phyloP scores from a whole-genome alignment of 2,329 filamentous ascomycete genomes.

The Colletotrichum orbiculare region DNA sequence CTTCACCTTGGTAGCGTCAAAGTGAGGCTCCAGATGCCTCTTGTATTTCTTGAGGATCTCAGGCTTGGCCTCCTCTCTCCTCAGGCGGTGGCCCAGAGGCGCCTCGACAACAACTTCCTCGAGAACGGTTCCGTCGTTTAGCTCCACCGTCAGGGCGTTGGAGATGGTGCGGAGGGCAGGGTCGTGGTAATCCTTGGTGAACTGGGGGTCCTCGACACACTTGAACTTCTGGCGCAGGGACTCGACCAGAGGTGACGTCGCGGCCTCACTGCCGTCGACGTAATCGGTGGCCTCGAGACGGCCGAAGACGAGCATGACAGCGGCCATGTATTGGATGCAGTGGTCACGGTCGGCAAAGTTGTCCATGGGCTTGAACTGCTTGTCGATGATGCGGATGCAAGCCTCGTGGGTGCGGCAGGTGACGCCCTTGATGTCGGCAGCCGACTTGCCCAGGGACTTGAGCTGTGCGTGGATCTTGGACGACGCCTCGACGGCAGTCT shows the following conservation, averaged over 20 bases:
- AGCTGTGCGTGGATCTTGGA: slow-evolving; percentile 89
- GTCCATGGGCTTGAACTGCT: slow-evolving; percentile 99
- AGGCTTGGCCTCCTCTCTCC: slow-evolving; percentile 96
- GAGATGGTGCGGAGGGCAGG: slow-evolving; percentile 93
- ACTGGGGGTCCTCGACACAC: slow-evolving; percentile 96
- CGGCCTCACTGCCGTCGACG: slow-evolving; percentile 90
- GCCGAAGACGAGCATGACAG: slow-evolving; percentile 95
- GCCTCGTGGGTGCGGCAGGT: slow-evolving; percentile 98
- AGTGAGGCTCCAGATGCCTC: slow-evolving; percentile 89
- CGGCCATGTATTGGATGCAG: slow-evolving; percentile 99
- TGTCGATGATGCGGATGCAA: slow-evolving; percentile 99
- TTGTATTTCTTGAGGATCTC: slow-evolving; percentile 96
- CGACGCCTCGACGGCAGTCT: slow-evolving; percentile 96
- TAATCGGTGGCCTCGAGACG: slow-evolving; percentile 95
- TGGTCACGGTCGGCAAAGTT: slow-evolving; percentile 99
- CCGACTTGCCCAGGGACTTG: slow-evolving; percentile 86
- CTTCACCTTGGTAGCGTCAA: slow-evolving; percentile 79
- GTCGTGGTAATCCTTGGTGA: slow-evolving; percentile 96
- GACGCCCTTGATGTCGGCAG: slow-evolving; percentile 91
- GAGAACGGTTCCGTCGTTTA: slow-evolving; percentile 93
- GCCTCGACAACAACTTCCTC: slow-evolving; percentile 94
- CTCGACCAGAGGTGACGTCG: slow-evolving; percentile 89
- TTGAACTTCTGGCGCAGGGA: slow-evolving; percentile 92
- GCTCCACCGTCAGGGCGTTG: slow-evolving; percentile 93
- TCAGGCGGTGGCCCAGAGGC: slow-evolving; percentile 89